A percentile compares a stretch with the other conserved stretches of the same genome.
These are phyloP conservation scores for Epithele typhae DNA, from an alignment of 768 basidiomycete genomes.

Conservation along the genomic window DNA sequence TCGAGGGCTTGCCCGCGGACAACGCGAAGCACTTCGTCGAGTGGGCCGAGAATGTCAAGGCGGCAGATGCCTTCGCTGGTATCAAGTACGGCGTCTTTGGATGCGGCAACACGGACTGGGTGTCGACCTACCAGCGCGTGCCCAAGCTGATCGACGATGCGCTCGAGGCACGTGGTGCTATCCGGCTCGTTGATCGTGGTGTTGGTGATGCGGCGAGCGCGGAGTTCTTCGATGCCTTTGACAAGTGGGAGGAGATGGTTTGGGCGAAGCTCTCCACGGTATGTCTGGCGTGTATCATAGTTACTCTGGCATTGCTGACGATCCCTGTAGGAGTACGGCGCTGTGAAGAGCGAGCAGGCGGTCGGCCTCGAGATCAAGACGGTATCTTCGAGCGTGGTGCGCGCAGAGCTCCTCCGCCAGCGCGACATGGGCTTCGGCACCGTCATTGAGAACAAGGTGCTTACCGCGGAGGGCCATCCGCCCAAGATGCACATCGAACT, in stretches of 20 bases:
- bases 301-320: background rate
- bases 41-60: conserved; percentile 31
- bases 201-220: conserved; percentile 37
- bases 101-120: conserved; percentile 47
- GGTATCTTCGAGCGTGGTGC: conserved; percentile 28
- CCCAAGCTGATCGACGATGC: conserved; percentile 36
- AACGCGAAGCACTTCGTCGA: conserved; percentile 43
- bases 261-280: conserved; percentile 34
- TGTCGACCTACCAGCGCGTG: conserved; percentile 41
- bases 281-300: background rate
- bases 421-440: conserved; percentile 33
- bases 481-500: conserved; percentile 36
- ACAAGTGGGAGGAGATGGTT: conserved; percentile 35
- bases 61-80: conserved; percentile 20
- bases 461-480: conserved; percentile 34
- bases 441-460: conserved; percentile 34
- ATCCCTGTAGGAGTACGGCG: conserved; percentile 26
- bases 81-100: conserved; percentile 43
- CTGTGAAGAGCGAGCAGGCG: conserved; percentile 8
- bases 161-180: conserved; percentile 31
- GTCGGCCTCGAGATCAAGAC: conserved; percentile 27
- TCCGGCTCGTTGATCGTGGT: conserved; percentile 34
- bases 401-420: conserved; percentile 34
- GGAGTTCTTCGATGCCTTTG: conserved; percentile 40
- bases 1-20: conserved; percentile 46